A percentile compares a stretch with the other conserved stretches of the same genome.
These are phyloP conservation scores for Penicillium griseofulvum DNA, from an alignment of 2,329 filamentous ascomycete genomes.

Conservation along the genomic window DNA sequence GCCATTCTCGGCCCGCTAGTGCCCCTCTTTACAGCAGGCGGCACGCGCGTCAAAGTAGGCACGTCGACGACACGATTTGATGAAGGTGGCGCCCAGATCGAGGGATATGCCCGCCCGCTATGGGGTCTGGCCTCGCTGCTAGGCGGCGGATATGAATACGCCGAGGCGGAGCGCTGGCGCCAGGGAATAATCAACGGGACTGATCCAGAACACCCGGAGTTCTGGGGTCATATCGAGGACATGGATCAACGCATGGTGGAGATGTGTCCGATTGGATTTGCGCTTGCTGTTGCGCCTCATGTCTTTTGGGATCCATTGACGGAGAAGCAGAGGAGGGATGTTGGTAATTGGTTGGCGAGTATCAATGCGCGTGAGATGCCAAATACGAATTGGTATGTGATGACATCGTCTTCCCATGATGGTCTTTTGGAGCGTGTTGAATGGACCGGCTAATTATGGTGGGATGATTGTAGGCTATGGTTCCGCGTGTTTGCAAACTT, in stretches of 20 bases:
- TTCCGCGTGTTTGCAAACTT: slow-evolving; percentile 82
- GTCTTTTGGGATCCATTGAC: slow-evolving; percentile 66
- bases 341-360: slow-evolving; percentile 70
- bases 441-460: background rate
- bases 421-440: background rate
- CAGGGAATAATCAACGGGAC: slow-evolving; percentile 69
- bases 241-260: slow-evolving; percentile 83
- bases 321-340: slow-evolving; percentile 61
- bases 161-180: slow-evolving; percentile 64
- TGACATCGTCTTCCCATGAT: background rate
- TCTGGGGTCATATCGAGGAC: slow-evolving; percentile 73
- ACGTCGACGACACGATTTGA: slow-evolving; percentile 74
- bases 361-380: slow-evolving; percentile 73
- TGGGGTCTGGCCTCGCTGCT: slow-evolving; percentile 72
- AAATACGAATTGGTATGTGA: slow-evolving; percentile 61
- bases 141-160: slow-evolving; percentile 65
- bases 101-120: slow-evolving; percentile 71
- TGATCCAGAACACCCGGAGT: slow-evolving; percentile 67
- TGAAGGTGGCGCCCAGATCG: slow-evolving; percentile 71
- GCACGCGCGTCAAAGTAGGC: slow-evolving; percentile 66
- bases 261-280: slow-evolving; percentile 75
- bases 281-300: slow-evolving; percentile 65
- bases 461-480: slow-evolving; percentile 63
- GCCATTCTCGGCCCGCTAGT: slow-evolving; percentile 68
- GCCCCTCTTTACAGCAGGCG: slow-evolving; percentile 67